A percentile compares a stretch with the other conserved stretches of the same genome.
Evolutionary conservation across 1,284 basidiomycete genomes (phyloP).

Genomic region (Schizophyllum commune): DNA sequence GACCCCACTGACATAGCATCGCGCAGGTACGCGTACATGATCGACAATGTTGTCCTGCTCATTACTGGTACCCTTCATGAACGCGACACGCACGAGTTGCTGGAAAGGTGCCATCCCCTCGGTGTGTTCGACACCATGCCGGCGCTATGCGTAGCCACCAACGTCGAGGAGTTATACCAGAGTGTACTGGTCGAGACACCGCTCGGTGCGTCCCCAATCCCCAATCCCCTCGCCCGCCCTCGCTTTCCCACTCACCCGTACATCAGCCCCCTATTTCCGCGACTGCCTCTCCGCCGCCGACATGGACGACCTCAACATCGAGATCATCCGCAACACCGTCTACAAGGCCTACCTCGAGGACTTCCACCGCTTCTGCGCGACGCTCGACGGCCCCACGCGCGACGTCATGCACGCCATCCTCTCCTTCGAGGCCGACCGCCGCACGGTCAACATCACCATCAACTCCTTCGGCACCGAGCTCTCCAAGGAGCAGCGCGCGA

Average conservation of each 20-base stretch:
- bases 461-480: constrained; percentile 98
- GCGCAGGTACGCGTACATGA: constrained; percentile 94
- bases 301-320: constrained; percentile 98
- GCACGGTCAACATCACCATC: constrained; percentile 98
- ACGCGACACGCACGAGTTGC: constrained; percentile 93
- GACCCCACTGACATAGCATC: constrained; percentile 3
- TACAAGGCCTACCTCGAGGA: constrained; percentile 99
- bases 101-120: constrained; percentile 95
- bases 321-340: constrained; percentile 99
- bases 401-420: constrained; percentile 90
- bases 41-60: constrained; percentile 97
- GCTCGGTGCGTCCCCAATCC: constrained; percentile 52
- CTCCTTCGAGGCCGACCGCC: constrained; percentile 93
- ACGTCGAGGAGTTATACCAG: constrained; percentile 98
- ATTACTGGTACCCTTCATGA: constrained; percentile 98
- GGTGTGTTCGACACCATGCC: constrained; percentile 99
- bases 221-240: constrained; percentile 2
- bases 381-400: constrained; percentile 77
- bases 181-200: constrained; percentile 97
- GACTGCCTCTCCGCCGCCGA: constrained; percentile 93
- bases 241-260: constrained; percentile 2
- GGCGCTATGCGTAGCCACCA: constrained; percentile 97
- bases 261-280: constrained; percentile 90
- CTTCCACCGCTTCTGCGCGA: constrained; percentile 81
- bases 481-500: constrained; percentile 92